Percentiles rank a stretch among this genome's conserved stretches.
Conservation (phyloP, 208 protist species). For the Acanthamoeba culbertsoni region DNA sequence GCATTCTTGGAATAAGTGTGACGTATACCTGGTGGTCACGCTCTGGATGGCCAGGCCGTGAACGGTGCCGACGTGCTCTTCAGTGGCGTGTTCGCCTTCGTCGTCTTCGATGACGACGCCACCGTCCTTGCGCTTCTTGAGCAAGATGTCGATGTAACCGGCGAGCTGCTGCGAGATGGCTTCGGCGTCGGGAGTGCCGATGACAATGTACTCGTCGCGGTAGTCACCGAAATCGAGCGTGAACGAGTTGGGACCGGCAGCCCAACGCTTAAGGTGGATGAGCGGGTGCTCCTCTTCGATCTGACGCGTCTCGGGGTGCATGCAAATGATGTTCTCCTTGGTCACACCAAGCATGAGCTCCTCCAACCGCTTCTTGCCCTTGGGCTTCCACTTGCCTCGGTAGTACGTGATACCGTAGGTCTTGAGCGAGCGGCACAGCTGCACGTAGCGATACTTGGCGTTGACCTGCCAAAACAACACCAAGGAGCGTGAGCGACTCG, state of each 20-base stretch:
- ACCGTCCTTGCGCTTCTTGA: constrained; percentile 72
- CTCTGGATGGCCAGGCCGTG: constrained; percentile 48
- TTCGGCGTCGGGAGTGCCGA: constrained; percentile 76
- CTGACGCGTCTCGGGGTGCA: constrained; percentile 53
- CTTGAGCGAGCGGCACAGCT: constrained; percentile 83
- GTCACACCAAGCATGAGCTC: constrained; percentile 54
- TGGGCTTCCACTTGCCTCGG: constrained; percentile 68
- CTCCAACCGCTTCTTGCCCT: constrained; percentile 54
- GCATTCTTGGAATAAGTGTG: neutral
- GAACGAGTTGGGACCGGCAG: constrained; percentile 74
- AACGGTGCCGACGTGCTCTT: constrained; percentile 71
- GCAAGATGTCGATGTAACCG: constrained; percentile 84
- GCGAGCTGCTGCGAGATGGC: constrained; percentile 78
- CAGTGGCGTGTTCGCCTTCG: constrained; percentile 67
- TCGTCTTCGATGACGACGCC: constrained; percentile 71
- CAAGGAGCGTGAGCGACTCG: too few species aligned
- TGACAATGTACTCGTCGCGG: constrained; percentile 72
- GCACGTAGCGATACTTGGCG: constrained; percentile 85
- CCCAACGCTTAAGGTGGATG: constrained; percentile 82
- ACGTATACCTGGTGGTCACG: constrained; percentile 15
- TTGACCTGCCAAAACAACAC: too few species aligned
- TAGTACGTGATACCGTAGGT: constrained; percentile 87
- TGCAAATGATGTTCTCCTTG: constrained; percentile 58
- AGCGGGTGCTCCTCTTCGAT: constrained; percentile 76
- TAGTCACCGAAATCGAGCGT: constrained; percentile 88